Evolutionary conservation across 352 stramenopile species (phyloP).

Genomic region (Phytophthora rubi): DNA sequence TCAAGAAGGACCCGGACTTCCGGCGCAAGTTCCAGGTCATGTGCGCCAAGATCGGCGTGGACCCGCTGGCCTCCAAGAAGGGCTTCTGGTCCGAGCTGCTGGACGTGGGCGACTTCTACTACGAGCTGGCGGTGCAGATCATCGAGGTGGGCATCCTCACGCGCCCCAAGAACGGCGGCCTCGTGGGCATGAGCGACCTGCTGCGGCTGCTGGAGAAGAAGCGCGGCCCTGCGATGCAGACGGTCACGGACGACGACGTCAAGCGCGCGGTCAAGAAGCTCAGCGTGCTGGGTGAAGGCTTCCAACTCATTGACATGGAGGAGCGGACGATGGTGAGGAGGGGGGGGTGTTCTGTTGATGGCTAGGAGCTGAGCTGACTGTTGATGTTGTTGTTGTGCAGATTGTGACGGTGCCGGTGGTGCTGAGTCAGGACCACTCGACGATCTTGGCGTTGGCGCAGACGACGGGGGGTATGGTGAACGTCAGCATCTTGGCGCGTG

Average conservation of each 20-base stretch:
- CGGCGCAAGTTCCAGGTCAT: conserved; percentile 95
- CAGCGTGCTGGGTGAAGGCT: conserved; percentile 93
- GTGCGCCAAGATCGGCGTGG: conserved; percentile 96
- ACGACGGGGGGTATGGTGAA: conserved; percentile 91
- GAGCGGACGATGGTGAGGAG: conserved; percentile 84
- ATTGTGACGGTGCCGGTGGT: conserved; percentile 96
- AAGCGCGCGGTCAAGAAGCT: conserved; percentile 95
- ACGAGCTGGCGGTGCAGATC: conserved; percentile 99
- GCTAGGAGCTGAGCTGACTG: background rate
- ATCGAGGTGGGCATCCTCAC: conserved; percentile 98
- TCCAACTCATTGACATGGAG: conserved; percentile 94
- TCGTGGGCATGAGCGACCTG: conserved; percentile 86
- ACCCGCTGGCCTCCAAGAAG: conserved; percentile 97
- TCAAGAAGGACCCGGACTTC: conserved; percentile 96
- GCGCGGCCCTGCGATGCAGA: conserved; percentile 67
- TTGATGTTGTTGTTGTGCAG: conserved; percentile 31
- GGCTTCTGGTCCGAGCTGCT: conserved; percentile 98
- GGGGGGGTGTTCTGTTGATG: background rate
- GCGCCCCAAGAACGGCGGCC: conserved; percentile 80
- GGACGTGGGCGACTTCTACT: conserved; percentile 99
- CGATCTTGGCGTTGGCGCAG: conserved; percentile 91
- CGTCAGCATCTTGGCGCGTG: conserved; percentile 77
- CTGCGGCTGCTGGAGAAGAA: conserved; percentile 77
- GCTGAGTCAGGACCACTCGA: conserved; percentile 94
- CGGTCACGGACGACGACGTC: conserved; percentile 93